Percentiles rank a stretch among this genome's conserved stretches.
These are phyloP conservation scores for Ocimum tenuiflorum DNA, from an alignment of 257 asterid genomes.

Conservation along the genomic window DNA sequence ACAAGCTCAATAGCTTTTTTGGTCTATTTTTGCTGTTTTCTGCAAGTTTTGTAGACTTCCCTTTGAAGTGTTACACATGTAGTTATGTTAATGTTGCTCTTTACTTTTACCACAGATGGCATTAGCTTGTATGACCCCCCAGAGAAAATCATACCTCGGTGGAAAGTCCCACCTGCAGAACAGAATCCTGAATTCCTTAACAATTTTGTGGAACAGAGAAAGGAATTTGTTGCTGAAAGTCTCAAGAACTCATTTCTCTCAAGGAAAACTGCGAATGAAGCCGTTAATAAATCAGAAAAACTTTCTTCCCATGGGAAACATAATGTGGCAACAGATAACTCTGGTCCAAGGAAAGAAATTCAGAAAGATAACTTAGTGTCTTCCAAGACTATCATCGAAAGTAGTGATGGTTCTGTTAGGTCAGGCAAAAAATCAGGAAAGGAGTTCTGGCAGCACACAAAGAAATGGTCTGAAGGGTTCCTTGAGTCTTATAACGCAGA, in stretches of 20 bases:
- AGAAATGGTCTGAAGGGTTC: constrained; percentile 89
- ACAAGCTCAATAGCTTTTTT: neutral
- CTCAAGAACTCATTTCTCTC: constrained; percentile 28
- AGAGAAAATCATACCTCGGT: constrained; percentile 79
- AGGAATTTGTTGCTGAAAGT: constrained; percentile 36
- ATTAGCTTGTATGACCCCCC: constrained; percentile 82
- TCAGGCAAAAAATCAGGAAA: constrained; percentile 73
- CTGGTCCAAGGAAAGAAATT: constrained; percentile 16
- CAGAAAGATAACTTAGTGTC: constrained; percentile 30
- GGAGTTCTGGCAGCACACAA: constrained; percentile 95
- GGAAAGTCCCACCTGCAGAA: constrained; percentile 81
- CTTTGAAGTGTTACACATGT: neutral
- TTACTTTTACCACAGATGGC: constrained; percentile 51
- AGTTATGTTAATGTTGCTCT: constrained; percentile 15
- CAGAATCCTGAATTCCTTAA: constrained; percentile 55
- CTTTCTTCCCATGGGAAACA: constrained; percentile 33
- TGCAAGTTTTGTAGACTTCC: neutral
- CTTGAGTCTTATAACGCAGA: constrained; percentile 74
- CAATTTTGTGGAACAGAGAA: constrained; percentile 38
- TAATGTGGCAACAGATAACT: constrained; percentile 19
- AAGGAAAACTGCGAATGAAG: constrained; percentile 25
- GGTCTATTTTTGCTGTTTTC: neutral
- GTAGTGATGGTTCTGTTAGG: constrained; percentile 79
- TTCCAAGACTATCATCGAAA: constrained; percentile 65
- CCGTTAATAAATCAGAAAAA: constrained; percentile 29